Conservation (phyloP, 768 basidiomycete genomes). For the Kwoniella bestiolae region DNA sequence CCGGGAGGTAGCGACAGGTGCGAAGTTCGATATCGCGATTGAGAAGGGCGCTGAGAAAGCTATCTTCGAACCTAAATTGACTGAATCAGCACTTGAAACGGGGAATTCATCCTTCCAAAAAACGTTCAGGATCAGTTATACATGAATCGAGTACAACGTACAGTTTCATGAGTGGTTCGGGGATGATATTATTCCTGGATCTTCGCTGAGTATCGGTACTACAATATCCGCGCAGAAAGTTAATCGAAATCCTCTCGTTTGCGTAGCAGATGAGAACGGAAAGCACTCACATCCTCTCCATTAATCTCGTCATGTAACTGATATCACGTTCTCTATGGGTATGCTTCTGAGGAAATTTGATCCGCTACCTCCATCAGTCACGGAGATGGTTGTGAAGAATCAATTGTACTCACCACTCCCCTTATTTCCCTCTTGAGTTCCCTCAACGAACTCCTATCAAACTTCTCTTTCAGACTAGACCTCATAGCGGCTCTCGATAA, state of each 20-base stretch:
- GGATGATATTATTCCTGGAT: background rate
- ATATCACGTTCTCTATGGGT: background rate
- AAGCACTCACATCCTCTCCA: background rate
- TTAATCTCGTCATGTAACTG: background rate
- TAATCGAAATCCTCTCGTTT: too few species aligned
- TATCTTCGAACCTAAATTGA: background rate
- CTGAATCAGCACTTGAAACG: too few species aligned
- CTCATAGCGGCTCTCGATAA: background rate
- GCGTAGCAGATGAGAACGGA: background rate
- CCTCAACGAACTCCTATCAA: background rate
- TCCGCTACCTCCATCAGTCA: background rate
- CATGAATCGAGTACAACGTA: too few species aligned
- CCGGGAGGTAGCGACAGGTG: background rate
- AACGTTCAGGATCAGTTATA: too few species aligned
- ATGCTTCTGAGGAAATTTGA: too few species aligned
- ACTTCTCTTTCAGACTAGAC: background rate
- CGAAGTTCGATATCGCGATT: conserved; percentile 1
- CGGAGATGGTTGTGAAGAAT: background rate
- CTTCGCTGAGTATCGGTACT: background rate
- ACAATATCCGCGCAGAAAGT: background rate
- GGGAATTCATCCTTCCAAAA: too few species aligned
- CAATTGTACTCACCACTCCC: background rate
- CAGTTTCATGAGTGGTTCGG: background rate
- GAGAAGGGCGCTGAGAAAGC: background rate
- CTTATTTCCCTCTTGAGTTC: background rate